Conservation (phyloP, 257 asterid genomes). For the Paraleonurus japonicus region DNA sequence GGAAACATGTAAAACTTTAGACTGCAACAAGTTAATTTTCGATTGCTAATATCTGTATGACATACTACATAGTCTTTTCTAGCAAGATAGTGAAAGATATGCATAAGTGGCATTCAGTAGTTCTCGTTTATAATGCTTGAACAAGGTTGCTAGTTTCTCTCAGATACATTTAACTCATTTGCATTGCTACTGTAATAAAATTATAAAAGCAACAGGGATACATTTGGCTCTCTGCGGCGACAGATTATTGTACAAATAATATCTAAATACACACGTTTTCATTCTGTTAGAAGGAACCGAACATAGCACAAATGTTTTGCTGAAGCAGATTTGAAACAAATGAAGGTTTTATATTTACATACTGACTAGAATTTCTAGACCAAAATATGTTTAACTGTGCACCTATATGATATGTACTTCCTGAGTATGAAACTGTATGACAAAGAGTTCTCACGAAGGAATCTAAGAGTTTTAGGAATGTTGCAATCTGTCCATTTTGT, state of each 20-base stretch:
- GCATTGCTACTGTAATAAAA: neutral
- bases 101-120: neutral
- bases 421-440: neutral
- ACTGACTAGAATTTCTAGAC: slow-evolving; percentile 14
- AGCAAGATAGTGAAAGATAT: neutral
- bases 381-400: neutral
- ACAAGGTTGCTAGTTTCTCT: neutral
- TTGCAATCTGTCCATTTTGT: neutral
- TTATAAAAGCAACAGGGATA: neutral
- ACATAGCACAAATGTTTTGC: neutral
- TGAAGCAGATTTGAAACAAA: neutral
- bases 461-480: neutral
- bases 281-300: neutral
- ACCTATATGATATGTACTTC: slow-evolving; percentile 12
- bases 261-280: neutral
- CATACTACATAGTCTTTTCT: neutral
- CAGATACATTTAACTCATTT: neutral
- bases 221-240: neutral
- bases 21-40: neutral
- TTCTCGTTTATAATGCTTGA: neutral
- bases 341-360: neutral
- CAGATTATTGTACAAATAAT: neutral
- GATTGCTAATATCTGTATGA: neutral
- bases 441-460: neutral
- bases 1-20: neutral